A percentile compares a stretch with the other conserved stretches of the same genome.
Conservation (phyloP, 345 rosid genomes). For the Moringa oleifera region DNA sequence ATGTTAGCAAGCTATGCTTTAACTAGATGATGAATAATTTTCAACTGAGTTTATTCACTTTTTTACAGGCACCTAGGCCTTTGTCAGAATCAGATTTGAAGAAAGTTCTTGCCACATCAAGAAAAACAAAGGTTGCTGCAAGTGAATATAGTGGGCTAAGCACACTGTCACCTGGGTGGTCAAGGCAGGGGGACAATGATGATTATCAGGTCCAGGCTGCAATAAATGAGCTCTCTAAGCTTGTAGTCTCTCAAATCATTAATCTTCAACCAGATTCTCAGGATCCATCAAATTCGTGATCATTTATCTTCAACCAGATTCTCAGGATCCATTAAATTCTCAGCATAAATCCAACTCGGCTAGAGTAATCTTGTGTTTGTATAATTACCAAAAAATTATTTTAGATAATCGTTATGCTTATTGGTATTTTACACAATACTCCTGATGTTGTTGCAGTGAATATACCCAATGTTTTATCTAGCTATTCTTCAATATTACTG, state of each 20-base stretch:
- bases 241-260: conserved; percentile 68
- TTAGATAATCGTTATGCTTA: no score
- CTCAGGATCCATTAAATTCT: conserved; percentile 44
- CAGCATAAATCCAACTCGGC: conserved; percentile 5
- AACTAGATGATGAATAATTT: not conserved
- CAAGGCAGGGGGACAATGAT: conserved; percentile 41
- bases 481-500: not conserved
- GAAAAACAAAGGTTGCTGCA: conserved; percentile 74
- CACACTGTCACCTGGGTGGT: conserved; percentile 50
- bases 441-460: no score
- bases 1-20: not conserved
- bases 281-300: conserved; percentile 44
- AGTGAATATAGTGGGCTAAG: conserved; percentile 55
- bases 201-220: conserved; percentile 74
- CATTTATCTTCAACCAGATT: conserved; percentile 63
- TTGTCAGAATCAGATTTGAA: conserved; percentile 63
- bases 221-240: conserved; percentile 75
- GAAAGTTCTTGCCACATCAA: conserved; percentile 60
- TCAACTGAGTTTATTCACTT: not conserved
- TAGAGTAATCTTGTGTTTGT: conserved; percentile 12
- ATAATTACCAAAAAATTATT: conserved; percentile 9
- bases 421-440: no score
- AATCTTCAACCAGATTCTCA: conserved; percentile 66
- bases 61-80: conserved; percentile 69
- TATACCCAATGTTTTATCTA: not conserved